phyloP scores from a whole-genome alignment of 805 yeast genomes.

The Kluyveromyces dobzhanskii region DNA sequence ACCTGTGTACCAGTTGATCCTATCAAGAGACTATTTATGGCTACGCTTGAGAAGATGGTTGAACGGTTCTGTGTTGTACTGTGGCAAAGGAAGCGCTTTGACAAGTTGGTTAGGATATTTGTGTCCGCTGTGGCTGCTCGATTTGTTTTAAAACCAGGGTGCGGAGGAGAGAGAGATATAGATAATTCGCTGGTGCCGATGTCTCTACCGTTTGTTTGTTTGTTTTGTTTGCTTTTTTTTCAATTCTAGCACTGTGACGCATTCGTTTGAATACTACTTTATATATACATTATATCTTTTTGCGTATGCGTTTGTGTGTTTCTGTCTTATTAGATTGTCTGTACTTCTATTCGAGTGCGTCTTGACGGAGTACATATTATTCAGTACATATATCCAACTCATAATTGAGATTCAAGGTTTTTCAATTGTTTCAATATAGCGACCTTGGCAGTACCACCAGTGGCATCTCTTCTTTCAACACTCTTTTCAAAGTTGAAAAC shows the following conservation, averaged over 20 bases:
- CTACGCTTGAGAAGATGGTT: conserved; percentile 5
- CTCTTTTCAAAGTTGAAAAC: conserved; percentile 90
- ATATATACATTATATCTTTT: no score
- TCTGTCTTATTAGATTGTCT: no score
- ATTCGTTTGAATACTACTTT: no score
- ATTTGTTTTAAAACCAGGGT: background rate
- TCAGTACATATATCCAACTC: no score
- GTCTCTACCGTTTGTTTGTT: no score
- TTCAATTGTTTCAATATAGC: conserved; percentile 76
- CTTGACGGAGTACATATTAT: no score
- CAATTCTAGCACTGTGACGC: no score
- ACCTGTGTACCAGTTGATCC: conserved; percentile 23
- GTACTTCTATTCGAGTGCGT: no score
- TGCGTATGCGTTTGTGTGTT: no score
- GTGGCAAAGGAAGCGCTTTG: conserved; percentile 8
- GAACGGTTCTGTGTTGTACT: conserved; percentile 6
- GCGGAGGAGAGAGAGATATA: no score
- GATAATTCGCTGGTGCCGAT: no score
- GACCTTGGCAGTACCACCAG: conserved; percentile 91
- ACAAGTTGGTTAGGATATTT: conserved; percentile 7
- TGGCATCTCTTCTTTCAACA: conserved; percentile 94
- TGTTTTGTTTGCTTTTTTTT: no score
- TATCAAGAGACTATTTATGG: conserved; percentile 9
- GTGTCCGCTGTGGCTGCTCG: conserved; percentile 5
- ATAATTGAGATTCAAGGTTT: conserved; percentile 26